These are phyloP conservation scores for Ceriops tagal DNA, from an alignment of 345 rosid genomes.

Conservation along the genomic window DNA sequence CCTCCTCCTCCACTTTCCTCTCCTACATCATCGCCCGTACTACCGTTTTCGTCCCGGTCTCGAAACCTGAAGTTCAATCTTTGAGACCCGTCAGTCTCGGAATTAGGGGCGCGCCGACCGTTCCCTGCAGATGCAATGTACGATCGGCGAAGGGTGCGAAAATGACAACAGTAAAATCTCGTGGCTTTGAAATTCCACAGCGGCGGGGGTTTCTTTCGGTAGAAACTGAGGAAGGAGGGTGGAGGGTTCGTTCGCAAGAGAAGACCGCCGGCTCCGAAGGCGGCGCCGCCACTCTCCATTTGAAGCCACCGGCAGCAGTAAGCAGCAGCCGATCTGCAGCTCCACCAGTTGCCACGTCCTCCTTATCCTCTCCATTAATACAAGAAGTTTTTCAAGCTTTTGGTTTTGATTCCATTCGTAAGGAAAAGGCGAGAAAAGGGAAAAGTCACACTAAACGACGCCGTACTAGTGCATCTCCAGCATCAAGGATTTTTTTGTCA, in stretches of 20 bases:
- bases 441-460: background rate
- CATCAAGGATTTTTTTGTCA: too few relatives aligned
- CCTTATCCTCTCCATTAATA: slow-evolving; percentile 23
- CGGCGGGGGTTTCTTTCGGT: background rate
- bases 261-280: background rate
- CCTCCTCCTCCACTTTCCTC: slow-evolving; percentile 12
- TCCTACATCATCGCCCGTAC: background rate
- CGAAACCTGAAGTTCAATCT: slow-evolving; percentile 20
- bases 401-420: background rate
- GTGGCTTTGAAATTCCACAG: background rate
- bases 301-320: background rate
- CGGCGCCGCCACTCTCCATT: slow-evolving; percentile 24
- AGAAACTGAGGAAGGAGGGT: slow-evolving; percentile 3
- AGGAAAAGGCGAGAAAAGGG: background rate
- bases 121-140: background rate
- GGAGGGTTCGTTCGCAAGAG: background rate
- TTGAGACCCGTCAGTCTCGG: slow-evolving; percentile 16
- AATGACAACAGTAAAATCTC: too few relatives aligned
- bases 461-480: background rate
- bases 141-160: background rate
- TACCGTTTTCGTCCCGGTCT: background rate
- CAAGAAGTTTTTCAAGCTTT: too few relatives aligned
- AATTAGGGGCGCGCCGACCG: slow-evolving; percentile 33
- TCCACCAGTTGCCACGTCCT: slow-evolving; percentile 42
- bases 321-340: slow-evolving; percentile 9